Evolutionary conservation across 345 rosid species (phyloP), one percentile per base, ranked within the genome.

Genomic region (Populus davidiana): DNA sequence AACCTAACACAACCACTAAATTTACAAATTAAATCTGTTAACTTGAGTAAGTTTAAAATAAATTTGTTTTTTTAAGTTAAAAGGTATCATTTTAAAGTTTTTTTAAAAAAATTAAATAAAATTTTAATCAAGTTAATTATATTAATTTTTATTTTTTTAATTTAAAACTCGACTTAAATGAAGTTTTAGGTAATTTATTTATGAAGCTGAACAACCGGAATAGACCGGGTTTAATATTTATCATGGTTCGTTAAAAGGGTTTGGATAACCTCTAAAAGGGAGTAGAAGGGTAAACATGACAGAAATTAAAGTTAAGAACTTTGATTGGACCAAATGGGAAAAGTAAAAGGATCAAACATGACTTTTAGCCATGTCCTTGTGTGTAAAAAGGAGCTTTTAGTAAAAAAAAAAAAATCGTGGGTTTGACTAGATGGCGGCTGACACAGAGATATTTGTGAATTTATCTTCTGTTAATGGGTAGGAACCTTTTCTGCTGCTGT

Each of bases 61-160:
- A 1, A 7, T 27, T 27, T 27, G 27, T 39, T 39, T 1, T 5
- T 7, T 39, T 39, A 7, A 39, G 1, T 8, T 8, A 39, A 39
- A 39, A 39, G 11, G 1, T 39, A 1, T 39, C 1, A 39, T 39
- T 39, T 7, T 7, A 0, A 7, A 36, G 0, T 36, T 36, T 36
- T 0, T 0, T 5, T 36, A 0, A 36, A 36, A 38, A 38, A 7
- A 38, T 38, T 38, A 38, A 38, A 38, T 1, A 38, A 0, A 1
- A 8, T 38, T 38, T 38, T 7, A 38, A 38, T 6, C 1, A 1
- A 38, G 9, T 7, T 0, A 4, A 38, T 7, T 38, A 0, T 0
- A 7, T 39, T 2, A 39, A 39, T 0, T 39, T 39, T 6, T 2
- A 8, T 39, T 39, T 39, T 1, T 39, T 39, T 39, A 39, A 39